Conservation (phyloP, 2,329 filamentous ascomycete genomes). For the Pestalotiopsis sp. region DNA sequence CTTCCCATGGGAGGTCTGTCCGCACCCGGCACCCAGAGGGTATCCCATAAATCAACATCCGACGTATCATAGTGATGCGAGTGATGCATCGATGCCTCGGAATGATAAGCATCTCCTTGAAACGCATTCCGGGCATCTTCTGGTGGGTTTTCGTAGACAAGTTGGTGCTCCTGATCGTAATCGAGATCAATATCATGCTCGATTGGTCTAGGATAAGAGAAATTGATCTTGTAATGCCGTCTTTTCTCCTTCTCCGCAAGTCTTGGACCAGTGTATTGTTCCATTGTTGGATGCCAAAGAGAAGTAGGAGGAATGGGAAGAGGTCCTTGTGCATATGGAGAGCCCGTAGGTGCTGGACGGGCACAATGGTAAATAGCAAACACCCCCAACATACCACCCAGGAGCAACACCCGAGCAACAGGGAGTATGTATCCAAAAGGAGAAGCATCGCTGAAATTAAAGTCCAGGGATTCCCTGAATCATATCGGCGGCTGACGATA, state of each 20-base stretch:
- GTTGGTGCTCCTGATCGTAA: too few species aligned
- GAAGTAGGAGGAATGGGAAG: background rate
- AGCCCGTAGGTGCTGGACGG: background rate
- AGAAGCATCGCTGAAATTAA: background rate
- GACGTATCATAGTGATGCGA: background rate
- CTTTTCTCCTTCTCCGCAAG: background rate
- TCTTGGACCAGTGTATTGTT: background rate
- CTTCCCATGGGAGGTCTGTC: background rate
- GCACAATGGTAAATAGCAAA: background rate
- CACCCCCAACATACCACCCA: background rate
- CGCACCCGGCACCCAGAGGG: background rate
- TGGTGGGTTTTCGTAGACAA: background rate
- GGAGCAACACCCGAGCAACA: background rate
- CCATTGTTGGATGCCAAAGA: background rate
- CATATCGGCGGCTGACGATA: background rate
- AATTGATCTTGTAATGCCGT: background rate
- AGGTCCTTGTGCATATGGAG: background rate
- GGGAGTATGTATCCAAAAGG: background rate
- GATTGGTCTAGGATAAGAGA: background rate
- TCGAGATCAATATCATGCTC: background rate
- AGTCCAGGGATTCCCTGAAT: background rate
- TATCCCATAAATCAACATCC: background rate
- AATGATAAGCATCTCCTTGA: background rate
- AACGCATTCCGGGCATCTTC: background rate
- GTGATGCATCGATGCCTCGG: background rate